Evolutionary conservation across 1,139 yeast species (phyloP).

Genomic region (Geotrichum restrictum): DNA sequence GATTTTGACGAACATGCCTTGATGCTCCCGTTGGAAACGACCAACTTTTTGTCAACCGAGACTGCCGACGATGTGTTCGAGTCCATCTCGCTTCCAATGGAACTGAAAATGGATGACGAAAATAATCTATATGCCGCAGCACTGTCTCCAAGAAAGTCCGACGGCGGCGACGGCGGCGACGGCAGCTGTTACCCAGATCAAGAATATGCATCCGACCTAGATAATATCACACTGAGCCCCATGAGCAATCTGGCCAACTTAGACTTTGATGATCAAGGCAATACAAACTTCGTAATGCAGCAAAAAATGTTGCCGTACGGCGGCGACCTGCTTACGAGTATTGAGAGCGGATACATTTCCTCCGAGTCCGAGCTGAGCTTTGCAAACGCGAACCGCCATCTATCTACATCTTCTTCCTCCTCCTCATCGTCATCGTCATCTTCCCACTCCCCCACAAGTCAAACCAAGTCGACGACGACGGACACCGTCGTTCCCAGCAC

Average conservation of each 20-base stretch:
- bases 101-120: background rate
- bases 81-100: background rate
- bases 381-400: background rate
- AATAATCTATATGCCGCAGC: too few species aligned
- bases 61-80: background rate
- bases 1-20: background rate
- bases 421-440: too few species aligned
- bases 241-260: background rate
- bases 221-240: background rate
- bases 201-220: too few species aligned
- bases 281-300: too few species aligned
- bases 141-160: too few species aligned
- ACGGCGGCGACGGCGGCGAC: too few species aligned
- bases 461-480: too few species aligned
- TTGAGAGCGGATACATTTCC: slow-evolving; percentile 1
- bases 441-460: too few species aligned
- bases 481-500: background rate
- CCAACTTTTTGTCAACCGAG: background rate
- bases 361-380: background rate
- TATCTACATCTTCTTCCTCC: too few species aligned
- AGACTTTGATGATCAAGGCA: background rate
- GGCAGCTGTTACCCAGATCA: too few species aligned
- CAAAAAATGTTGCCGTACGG: background rate
- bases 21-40: background rate
- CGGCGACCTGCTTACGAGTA: background rate